Evolutionary conservation across 1,284 basidiomycete species (phyloP), one percentile per base, ranked within the genome.

Genomic region (Fomitiporia mediterranea): DNA sequence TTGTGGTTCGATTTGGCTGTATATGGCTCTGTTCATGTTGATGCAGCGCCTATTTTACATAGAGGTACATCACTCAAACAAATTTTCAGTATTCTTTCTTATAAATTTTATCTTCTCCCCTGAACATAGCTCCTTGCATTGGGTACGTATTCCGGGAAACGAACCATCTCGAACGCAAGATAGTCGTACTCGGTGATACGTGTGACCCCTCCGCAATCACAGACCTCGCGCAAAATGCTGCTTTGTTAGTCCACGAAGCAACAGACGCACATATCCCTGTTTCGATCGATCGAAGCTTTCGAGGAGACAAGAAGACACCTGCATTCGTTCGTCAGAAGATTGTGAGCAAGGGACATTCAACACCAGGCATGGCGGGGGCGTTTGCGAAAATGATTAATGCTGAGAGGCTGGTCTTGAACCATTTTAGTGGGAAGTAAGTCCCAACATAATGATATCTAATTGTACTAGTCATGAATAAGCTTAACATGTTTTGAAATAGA

Each of bases 31-130:
- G 74, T 89, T 61, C 65, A 72, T 13, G 84, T 92, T 1, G 82
- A 85, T 65, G 93, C 89, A 11, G 91, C 89, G 0, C 87, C 89
- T 1, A 87, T 96, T 57, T 66, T 75, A 30, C 94, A 96, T 70
- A 79, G 92, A 73, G 86, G 92, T 91, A 56, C 56, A 75, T 56
- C n/a, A n/a, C n/a, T n/a, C n/a, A n/a, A n/a, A n/a, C n/a, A n/a
- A n/a, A n/a, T n/a, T n/a, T n/a, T n/a, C n/a, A n/a, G n/a, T n/a
- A n/a, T n/a, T n/a, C n/a, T 11, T 27, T 17, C 15, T 32, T 39
- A 9, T n/a, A n/a, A 4, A 8, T 65, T 55, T 17, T 39, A 58
- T 9, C 25, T 7, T 59, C 37, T 55, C 34, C 55, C 2, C 32
- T 19, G 0, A n/a, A n/a, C n/a, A n/a, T 63, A 94, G 92, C 91